phyloP scores from a whole-genome alignment of 345 rosid species.

The Raphanus sativus region DNA sequence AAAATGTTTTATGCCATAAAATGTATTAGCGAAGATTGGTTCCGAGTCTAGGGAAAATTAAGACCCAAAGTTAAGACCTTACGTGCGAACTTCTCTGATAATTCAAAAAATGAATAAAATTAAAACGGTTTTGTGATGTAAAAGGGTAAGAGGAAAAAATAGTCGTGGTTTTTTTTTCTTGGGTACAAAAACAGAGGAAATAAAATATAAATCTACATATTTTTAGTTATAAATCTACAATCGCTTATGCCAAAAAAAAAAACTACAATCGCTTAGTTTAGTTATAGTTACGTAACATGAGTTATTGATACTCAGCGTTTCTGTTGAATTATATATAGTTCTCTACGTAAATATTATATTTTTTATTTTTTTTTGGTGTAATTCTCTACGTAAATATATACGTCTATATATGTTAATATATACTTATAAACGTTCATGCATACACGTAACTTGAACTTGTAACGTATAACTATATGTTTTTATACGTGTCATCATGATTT shows the following conservation, averaged over 20 bases:
- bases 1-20: too few species aligned
- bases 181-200: too few species aligned
- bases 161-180: too few species aligned
- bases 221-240: not conserved
- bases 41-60: too few species aligned
- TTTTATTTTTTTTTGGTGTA: too few species aligned
- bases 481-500: slow-evolving; percentile 34
- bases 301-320: not conserved
- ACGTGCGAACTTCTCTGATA: too few species aligned
- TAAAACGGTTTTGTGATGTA: not conserved
- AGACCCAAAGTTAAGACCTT: too few species aligned
- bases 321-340: not conserved
- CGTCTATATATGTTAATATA: not conserved
- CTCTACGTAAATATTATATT: too few species aligned
- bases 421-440: slow-evolving; percentile 5
- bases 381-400: not conserved
- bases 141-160: not conserved
- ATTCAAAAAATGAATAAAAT: not conserved
- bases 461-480: slow-evolving; percentile 18
- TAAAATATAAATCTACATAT: not conserved
- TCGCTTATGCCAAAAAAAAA: too few species aligned
- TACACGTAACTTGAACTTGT: slow-evolving; percentile 17
- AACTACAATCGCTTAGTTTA: not conserved
- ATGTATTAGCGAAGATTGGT: too few species aligned
- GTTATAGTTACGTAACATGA: slow-evolving; percentile 6